Evolutionary conservation across 345 rosid genomes (phyloP), one percentile per base, ranked within the genome.

Genomic region (Boechera stricta): DNA sequence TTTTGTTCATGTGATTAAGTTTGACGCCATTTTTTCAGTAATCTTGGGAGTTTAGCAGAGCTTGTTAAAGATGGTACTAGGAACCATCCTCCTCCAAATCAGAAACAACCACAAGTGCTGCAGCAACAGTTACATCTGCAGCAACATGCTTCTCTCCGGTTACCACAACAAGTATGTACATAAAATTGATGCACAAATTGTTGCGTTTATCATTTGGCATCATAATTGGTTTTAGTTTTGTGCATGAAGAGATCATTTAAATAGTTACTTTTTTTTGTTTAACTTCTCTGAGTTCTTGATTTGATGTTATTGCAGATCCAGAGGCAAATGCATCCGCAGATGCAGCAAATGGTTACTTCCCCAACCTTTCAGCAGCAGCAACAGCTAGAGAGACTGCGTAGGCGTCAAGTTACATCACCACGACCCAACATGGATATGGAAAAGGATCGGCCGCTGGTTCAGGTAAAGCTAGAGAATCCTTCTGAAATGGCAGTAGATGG

Each of bases 401-500:
- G 90, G 77, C 90, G 87, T 21, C 92, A 86, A 79, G 75, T 76
- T 44, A 65, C 97, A 67, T 78, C 84, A 52, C 80, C 87, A 60
- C 87, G 89, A 74, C 86, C 93, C 31, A 69, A 64, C 48, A 82
- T 85, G 84, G 98, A 89, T 26, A 81, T 86, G 63, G 95, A 88
- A 52, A 94, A 90, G 77, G 97, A 87, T 74, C 82, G 88, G 81
- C 86, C 89, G 41, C 11, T 85, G 83, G 93, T 89, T 44, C 92
- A 86, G 83, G 98, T 92, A 71, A 90, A 90, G 86, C 48, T 86
- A 33, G 98, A 94, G 81, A 87, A 79, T 78, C 83, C 87, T 32
- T 78, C 94, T 33, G 97, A 94, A 45, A 42, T 83, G 80, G 88
- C 86, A 42, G 56, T 83, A 68, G 98, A 92, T 82, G 81, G 81